phyloP scores from a whole-genome alignment of 2,329 filamentous ascomycete species.

The Colletotrichum caudatum region DNA sequence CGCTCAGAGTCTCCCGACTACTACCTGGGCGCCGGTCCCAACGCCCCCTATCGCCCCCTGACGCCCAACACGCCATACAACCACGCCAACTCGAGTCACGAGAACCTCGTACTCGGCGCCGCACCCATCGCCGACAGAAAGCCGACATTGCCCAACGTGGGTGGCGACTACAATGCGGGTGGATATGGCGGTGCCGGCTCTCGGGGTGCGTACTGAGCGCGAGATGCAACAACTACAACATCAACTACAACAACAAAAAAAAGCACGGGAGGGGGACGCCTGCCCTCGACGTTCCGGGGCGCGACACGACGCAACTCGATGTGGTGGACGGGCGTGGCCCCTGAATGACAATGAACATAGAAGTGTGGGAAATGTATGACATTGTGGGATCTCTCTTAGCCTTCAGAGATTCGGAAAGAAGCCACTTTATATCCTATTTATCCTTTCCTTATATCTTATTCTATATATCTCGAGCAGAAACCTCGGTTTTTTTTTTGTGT shows the following conservation, averaged over 20 bases:
- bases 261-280: conserved; percentile 12
- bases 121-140: conserved; percentile 54
- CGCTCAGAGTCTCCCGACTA: conserved; percentile 51
- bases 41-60: conserved; percentile 51
- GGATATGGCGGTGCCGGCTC: conserved; percentile 39
- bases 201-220: conserved; percentile 35
- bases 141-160: conserved; percentile 50
- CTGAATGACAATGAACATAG: conserved; percentile 36
- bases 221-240: not conserved
- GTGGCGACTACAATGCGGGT: conserved; percentile 24
- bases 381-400: conserved; percentile 25
- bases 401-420: conserved; percentile 32
- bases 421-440: conserved; percentile 38
- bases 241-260: not conserved
- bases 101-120: conserved; percentile 55
- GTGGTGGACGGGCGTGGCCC: not conserved
- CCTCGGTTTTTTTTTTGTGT: not conserved
- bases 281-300: not conserved
- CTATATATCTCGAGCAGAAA: conserved; percentile 27
- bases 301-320: not conserved
- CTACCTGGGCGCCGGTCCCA: conserved; percentile 45
- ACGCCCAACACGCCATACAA: conserved; percentile 50
- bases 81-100: conserved; percentile 50
- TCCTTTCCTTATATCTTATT: conserved; percentile 41
- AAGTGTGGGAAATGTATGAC: conserved; percentile 38